Base-by-base conservation (phyloP, 2,329 filamentous ascomycete genomes). In the Aspergillus pseudoglaucus region DNA sequence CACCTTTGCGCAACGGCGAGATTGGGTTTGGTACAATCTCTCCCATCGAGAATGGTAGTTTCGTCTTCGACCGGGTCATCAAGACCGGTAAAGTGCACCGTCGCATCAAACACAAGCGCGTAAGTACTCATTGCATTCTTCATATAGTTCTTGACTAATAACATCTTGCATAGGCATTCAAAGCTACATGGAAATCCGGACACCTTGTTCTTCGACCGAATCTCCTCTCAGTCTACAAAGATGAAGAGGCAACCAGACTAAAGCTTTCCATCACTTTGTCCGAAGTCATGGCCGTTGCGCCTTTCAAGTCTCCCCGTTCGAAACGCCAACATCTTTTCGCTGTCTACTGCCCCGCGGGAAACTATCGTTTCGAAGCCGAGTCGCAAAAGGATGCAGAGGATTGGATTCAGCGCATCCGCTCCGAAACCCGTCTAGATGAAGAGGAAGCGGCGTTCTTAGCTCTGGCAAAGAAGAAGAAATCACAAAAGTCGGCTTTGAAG, bases 91-190 rank as follows among this genome's bases (percentile, higher is more conserved):
- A 85, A 57, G 83, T 95, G 35, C 80, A 87, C 63, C 95, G 95
- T 71, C 83, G 91, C 57, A 94, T 90, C 15, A 86, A 90, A 60
- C 95, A 91, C 75, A 97, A 91, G 51, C 95, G 94, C 84, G 88
- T 90, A 69, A 52, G 60, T 52, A 42, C 20, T 14, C 46, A 37
- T 22, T 14, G 3, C 6, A 25, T 22, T 22, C 23, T 8, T 33
- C 18, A 37, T 30, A 30, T 30, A 10, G 5, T 42, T 33, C 25
- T 22, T 25, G 47, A 66, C 53, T 33, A 40, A 32, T 44, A 20
- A 42, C 45, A 25, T 17, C 17, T 23, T 42, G 10, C 38, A 23
- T 50, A 71, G 63, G 68, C 66, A 45, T 75, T 73, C 55, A 63
- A 64, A 51, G 69, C 95, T 83, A 84, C 87, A 53, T 98, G 93